Evolutionary conservation across 495 filamentous ascomycete species (phyloP), one percentile per base, ranked within the genome.

Genomic region (Corynascus novoguineensis): DNA sequence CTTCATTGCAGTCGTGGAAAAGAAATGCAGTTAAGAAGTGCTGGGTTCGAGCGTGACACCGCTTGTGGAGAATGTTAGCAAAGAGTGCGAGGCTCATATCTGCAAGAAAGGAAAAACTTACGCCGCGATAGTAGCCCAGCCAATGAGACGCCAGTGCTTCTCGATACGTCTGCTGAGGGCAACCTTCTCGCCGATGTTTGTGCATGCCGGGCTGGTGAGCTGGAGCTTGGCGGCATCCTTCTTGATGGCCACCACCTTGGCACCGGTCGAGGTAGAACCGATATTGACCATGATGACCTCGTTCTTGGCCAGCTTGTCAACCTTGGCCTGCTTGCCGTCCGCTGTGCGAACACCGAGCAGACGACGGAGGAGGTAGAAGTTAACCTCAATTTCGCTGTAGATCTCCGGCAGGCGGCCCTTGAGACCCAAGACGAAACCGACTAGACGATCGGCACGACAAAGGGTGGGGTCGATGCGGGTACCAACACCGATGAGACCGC

Each of bases 221-320:
- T 76, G 67, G 24, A 73, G 62, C 66, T 96, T 96, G 40, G 95
- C 95, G 35, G 89, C 90, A 84, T 97, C 95, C 57, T 92, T 90
- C 83, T 92, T 96, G 61, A 97, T 93, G 65, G 89, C 90, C 42
- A 92, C 80, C 17, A 98, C 91, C 81, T 96, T 97, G 54, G 87
- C 88, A 59, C 93, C 93, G 21, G 92, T 96, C 44, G 93, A 92
- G 14, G 92, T 96, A 25, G 90, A 95, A 54, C 93, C 93, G 68
- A 98, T 97, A 79, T 98, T 98, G 56, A 98, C 93, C 92, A 98
- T 97, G 65, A 92, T 87, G 64, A 97, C 90, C 73, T 98, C 93
- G 69, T 95, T 95, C 85, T 97, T 97, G 40, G 90, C 76, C 41
- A 98, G 79, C 78, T 98, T 98, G 55, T 88, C 90, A 57, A 98